phyloP scores from a whole-genome alignment of 2,329 filamentous ascomycete genomes.

The Ceratocystis diversiconidia region DNA sequence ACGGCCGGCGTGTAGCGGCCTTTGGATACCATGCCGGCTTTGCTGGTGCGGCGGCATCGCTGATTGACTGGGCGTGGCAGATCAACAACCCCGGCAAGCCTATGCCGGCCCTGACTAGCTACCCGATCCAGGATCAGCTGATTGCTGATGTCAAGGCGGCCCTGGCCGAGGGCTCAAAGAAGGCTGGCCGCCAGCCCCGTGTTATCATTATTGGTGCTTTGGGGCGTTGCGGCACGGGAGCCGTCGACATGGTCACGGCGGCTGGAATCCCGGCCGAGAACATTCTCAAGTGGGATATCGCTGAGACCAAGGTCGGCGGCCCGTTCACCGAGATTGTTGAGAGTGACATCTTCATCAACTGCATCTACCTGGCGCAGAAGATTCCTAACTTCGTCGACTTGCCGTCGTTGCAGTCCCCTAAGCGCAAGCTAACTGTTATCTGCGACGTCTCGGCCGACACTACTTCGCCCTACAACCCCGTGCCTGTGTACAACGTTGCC shows the following conservation, averaged over 20 bases:
- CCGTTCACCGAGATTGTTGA: constrained; percentile 68
- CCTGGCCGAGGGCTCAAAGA: constrained; percentile 47
- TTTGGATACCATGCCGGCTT: constrained; percentile 68
- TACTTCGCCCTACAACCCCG: constrained; percentile 53
- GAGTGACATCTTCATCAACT: constrained; percentile 68
- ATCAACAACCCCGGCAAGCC: constrained; percentile 53
- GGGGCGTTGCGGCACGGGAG: constrained; percentile 74
- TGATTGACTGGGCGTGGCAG: constrained; percentile 76
- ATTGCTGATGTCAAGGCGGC: constrained; percentile 60
- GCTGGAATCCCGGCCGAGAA: constrained; percentile 38
- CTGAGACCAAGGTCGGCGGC: constrained; percentile 57
- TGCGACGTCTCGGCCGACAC: constrained; percentile 69
- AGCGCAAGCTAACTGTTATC: constrained; percentile 63
- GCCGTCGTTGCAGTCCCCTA: constrained; percentile 50
- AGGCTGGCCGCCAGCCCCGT: constrained; percentile 52
- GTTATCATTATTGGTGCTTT: constrained; percentile 74
- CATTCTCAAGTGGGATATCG: constrained; percentile 58
- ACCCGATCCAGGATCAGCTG: constrained; percentile 54
- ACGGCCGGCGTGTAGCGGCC: constrained; percentile 52
- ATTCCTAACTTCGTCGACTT: constrained; percentile 71
- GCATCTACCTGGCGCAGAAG: constrained; percentile 69
- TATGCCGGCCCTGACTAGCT: constrained; percentile 52
- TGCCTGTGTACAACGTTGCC: constrained; percentile 71
- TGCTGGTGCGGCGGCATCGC: constrained; percentile 55
- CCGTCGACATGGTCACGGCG: constrained; percentile 62